phyloP scores from a whole-genome alignment of 2,329 filamentous ascomycete genomes.

The Cercospora zeae-maydis region DNA sequence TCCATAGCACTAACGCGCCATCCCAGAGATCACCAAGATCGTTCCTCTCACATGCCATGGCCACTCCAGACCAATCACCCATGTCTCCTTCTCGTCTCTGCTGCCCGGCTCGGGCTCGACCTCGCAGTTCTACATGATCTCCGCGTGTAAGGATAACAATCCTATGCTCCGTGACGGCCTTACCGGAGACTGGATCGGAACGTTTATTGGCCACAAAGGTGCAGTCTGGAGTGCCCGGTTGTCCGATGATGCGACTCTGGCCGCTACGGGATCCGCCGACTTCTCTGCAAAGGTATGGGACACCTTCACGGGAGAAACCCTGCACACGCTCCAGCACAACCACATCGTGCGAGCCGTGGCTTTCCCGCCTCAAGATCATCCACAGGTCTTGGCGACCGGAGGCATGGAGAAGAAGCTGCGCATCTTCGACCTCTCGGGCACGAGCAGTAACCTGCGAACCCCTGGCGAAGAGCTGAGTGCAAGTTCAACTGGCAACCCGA shows the following conservation, averaged over 20 bases:
- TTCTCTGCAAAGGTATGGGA: slow-evolving; percentile 95
- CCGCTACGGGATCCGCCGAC: slow-evolving; percentile 91
- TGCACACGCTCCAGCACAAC: slow-evolving; percentile 82
- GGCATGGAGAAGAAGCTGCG: slow-evolving; percentile 96
- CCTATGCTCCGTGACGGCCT: slow-evolving; percentile 96
- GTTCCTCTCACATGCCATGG: slow-evolving; percentile 92
- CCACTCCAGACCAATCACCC: slow-evolving; percentile 86
- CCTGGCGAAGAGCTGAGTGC: slow-evolving; percentile 19
- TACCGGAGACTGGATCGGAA: slow-evolving; percentile 97
- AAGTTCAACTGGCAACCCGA: neutral
- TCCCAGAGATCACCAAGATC: slow-evolving; percentile 51
- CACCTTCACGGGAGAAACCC: slow-evolving; percentile 84
- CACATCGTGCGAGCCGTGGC: slow-evolving; percentile 94
- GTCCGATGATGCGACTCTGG: slow-evolving; percentile 79
- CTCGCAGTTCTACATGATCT: slow-evolving; percentile 75
- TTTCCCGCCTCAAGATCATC: slow-evolving; percentile 65
- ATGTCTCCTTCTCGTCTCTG: slow-evolving; percentile 82
- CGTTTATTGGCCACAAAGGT: slow-evolving; percentile 96
- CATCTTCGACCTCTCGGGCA: slow-evolving; percentile 78
- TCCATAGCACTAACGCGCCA: slow-evolving; percentile 1
- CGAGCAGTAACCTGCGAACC: slow-evolving; percentile 32
- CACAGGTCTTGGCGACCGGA: slow-evolving; percentile 79
- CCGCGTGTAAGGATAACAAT: slow-evolving; percentile 81
- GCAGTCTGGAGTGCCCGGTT: slow-evolving; percentile 95
- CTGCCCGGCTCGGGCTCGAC: slow-evolving; percentile 42